Evolutionary conservation across 495 filamentous ascomycete species (phyloP).

Genomic region (Amorphotheca resinae): DNA sequence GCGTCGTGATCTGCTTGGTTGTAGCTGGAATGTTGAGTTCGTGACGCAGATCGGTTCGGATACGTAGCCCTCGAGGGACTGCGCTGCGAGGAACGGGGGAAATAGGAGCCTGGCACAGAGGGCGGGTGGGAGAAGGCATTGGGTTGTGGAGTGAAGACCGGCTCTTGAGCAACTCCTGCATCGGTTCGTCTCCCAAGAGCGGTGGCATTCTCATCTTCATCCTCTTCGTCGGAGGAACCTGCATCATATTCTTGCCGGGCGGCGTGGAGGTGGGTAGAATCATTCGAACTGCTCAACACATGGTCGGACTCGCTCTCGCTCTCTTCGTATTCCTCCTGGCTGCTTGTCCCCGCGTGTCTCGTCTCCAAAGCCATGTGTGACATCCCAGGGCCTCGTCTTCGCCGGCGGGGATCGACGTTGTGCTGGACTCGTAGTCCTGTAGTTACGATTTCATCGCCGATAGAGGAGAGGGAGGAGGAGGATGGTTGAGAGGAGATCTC

Average conservation of each 20-base stretch:
- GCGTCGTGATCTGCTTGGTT: conserved; percentile 80
- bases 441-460: conserved; percentile 76
- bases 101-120: conserved; percentile 26
- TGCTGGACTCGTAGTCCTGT: conserved; percentile 65
- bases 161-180: conserved; percentile 23
- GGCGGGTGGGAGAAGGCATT: conserved; percentile 85
- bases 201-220: conserved; percentile 67
- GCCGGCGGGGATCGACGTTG: conserved; percentile 19
- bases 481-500: conserved; percentile 90
- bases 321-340: conserved; percentile 76
- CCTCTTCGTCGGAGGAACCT: conserved; percentile 37
- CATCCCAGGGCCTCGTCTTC: conserved; percentile 18
- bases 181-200: conserved; percentile 52
- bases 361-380: conserved; percentile 26
- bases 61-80: conserved; percentile 22
- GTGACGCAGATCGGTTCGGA: conserved; percentile 2
- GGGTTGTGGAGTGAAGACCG: conserved; percentile 70
- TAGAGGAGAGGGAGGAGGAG: conserved; percentile 78
- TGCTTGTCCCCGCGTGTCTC: conserved; percentile 51
- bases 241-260: conserved; percentile 28
- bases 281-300: conserved; percentile 74
- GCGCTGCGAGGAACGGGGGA: conserved; percentile 13
- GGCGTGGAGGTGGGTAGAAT: conserved; percentile 39
- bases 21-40: conserved; percentile 25
- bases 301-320: conserved; percentile 77